Evolutionary conservation across 495 filamentous ascomycete genomes (phyloP).

Genomic region (Lophiotrema nucula): DNA sequence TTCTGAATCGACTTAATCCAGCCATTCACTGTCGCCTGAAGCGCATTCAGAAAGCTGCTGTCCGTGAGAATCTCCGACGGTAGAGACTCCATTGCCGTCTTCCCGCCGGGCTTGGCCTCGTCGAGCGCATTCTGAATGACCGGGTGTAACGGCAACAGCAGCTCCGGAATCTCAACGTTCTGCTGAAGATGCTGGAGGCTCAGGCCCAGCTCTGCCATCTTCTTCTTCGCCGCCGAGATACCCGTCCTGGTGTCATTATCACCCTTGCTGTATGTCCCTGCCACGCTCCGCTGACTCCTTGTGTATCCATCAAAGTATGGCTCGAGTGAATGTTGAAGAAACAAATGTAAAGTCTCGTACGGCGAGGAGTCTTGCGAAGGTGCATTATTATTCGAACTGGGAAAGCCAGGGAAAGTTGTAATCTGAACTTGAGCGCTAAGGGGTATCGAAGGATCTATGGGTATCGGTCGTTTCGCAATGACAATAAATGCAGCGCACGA

Average conservation of each 20-base stretch:
- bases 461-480: slow-evolving; percentile 81
- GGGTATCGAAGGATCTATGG: slow-evolving; percentile 76
- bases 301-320: slow-evolving; percentile 96
- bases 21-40: slow-evolving; percentile 88
- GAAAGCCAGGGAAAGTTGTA: slow-evolving; percentile 81
- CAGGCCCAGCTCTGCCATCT: slow-evolving; percentile 87
- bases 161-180: slow-evolving; percentile 93
- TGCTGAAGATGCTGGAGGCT: slow-evolving; percentile 89
- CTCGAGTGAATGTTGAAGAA: slow-evolving; percentile 81
- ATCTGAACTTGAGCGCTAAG: slow-evolving; percentile 85
- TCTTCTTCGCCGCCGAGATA: slow-evolving; percentile 94
- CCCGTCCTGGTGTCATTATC: slow-evolving; percentile 90
- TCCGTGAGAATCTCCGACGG: slow-evolving; percentile 70
- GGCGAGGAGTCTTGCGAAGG: slow-evolving; percentile 77
- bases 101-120: slow-evolving; percentile 62
- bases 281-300: slow-evolving; percentile 70
- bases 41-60: slow-evolving; percentile 86
- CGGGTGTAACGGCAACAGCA: slow-evolving; percentile 80
- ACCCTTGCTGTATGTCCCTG: slow-evolving; percentile 62
- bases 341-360: slow-evolving; percentile 82
- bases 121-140: slow-evolving; percentile 81
- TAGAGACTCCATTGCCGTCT: slow-evolving; percentile 73
- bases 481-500: slow-evolving; percentile 81
- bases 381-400: slow-evolving; percentile 59
- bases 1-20: slow-evolving; percentile 98